Conservation (phyloP, 345 rosid genomes). For the Alliaria petiolata region DNA sequence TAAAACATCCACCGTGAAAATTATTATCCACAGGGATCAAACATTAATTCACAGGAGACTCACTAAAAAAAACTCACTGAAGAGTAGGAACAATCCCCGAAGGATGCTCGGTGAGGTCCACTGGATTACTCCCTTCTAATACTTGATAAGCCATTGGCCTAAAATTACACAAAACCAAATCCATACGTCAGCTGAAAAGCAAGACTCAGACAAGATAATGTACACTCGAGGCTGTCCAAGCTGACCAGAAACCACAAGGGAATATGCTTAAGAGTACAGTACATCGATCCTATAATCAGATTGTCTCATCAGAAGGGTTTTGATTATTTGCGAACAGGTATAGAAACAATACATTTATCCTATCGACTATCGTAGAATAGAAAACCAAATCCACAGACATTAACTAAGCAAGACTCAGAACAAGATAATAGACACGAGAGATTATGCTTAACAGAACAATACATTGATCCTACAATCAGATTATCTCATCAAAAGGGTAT, state of each 20-base stretch:
- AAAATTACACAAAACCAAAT: not conserved
- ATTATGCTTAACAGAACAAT: not conserved
- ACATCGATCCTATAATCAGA: not conserved
- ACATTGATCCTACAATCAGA: not conserved
- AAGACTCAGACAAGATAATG: not conserved
- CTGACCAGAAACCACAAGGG: slow-evolving; percentile 38
- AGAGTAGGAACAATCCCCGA: slow-evolving; percentile 96
- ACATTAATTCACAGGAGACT: not conserved
- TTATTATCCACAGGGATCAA: not conserved
- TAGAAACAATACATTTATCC: too few species aligned
- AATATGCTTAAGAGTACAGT: not conserved
- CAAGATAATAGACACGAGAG: too few species aligned
- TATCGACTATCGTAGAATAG: too few species aligned
- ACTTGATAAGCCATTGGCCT: slow-evolving; percentile 73
- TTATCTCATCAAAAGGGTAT: not conserved
- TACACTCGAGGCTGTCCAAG: too few species aligned
- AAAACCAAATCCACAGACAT: too few species aligned
- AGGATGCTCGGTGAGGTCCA: slow-evolving; percentile 88
- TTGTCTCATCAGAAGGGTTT: slow-evolving; percentile 27
- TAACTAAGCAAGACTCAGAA: slow-evolving; percentile 77
- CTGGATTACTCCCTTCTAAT: slow-evolving; percentile 90
- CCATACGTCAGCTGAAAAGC: too few species aligned
- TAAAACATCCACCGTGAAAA: not conserved
- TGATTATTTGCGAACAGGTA: too few species aligned
- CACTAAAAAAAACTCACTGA: slow-evolving; percentile 56